Percentiles rank a stretch among this genome's conserved stretches.
phyloP scores from a whole-genome alignment of 148 eudicot genomes.

The Camellia granthamiana region DNA sequence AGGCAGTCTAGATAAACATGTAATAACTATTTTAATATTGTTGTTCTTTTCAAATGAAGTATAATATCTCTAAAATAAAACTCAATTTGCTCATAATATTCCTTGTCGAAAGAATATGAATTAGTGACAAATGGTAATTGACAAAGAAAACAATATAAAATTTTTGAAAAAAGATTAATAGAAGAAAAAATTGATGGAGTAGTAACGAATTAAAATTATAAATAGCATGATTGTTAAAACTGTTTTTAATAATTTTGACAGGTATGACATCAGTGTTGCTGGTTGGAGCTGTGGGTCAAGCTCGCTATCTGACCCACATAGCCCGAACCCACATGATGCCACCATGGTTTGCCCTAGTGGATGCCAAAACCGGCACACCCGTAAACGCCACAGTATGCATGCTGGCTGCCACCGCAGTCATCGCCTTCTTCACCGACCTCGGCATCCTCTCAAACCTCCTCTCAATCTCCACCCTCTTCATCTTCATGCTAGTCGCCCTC shows the following conservation, averaged over 20 bases:
- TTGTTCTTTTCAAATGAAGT: too few relatives aligned
- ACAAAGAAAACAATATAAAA: too few relatives aligned
- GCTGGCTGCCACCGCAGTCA: slow-evolving; percentile 39
- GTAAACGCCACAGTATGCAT: slow-evolving; percentile 48
- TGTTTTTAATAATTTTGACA: slow-evolving; percentile 20
- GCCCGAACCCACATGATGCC: slow-evolving; percentile 70
- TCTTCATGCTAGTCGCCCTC: slow-evolving; percentile 53
- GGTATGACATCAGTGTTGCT: slow-evolving; percentile 64
- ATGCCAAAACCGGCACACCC: slow-evolving; percentile 53
- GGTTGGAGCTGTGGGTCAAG: slow-evolving; percentile 60
- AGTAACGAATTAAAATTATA: too few relatives aligned
- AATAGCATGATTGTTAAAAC: too few relatives aligned
- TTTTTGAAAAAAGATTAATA: too few relatives aligned
- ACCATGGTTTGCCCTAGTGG: slow-evolving; percentile 58
- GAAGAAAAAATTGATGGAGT: too few relatives aligned
- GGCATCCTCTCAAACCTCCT: slow-evolving; percentile 42
- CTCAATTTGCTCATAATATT: too few relatives aligned
- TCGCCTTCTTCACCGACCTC: slow-evolving; percentile 55
- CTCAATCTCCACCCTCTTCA: slow-evolving; percentile 53
- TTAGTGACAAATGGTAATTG: too few relatives aligned
- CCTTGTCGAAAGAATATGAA: too few relatives aligned
- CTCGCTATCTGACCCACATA: slow-evolving; percentile 65
- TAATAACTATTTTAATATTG: too few relatives aligned
- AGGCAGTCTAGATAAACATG: too few relatives aligned
- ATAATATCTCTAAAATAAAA: too few relatives aligned